Conservation (phyloP, 148 eudicot genomes). For the Cornus suecica region DNA sequence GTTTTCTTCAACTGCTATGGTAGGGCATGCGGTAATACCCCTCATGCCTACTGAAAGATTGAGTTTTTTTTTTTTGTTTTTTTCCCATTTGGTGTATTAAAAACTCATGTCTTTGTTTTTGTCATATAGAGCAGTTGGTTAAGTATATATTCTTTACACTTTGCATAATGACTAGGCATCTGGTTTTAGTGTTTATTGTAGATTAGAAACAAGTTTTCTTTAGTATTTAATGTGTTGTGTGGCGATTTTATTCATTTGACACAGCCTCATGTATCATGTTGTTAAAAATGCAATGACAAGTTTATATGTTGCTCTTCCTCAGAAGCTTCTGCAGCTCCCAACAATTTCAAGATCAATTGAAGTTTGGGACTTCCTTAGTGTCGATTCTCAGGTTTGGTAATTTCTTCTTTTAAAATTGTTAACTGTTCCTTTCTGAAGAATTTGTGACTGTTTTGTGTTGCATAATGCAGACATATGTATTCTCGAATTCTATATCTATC, state of each 20-base stretch:
- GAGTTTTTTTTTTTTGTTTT: not conserved
- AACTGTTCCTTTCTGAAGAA: slow-evolving; percentile 11
- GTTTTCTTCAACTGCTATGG: not conserved
- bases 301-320: slow-evolving; percentile 24
- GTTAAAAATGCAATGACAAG: slow-evolving; percentile 12
- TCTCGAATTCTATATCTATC: slow-evolving; percentile 84
- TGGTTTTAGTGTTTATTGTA: not conserved
- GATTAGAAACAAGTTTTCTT: slow-evolving; percentile 4
- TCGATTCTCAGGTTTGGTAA: slow-evolving; percentile 89
- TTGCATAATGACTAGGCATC: not conserved
- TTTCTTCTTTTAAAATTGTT: slow-evolving; percentile 8
- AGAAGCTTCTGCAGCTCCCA: slow-evolving; percentile 96
- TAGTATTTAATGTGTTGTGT: not conserved
- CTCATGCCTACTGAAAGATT: not conserved
- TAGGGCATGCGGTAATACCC: not conserved
- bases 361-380: slow-evolving; percentile 99
- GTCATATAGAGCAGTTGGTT: not conserved
- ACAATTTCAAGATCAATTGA: slow-evolving; percentile 89
- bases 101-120: not conserved
- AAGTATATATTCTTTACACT: not conserved
- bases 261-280: not conserved
- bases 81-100: not conserved
- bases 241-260: not conserved
- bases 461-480: slow-evolving; percentile 77
- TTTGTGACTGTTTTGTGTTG: slow-evolving; percentile 18